These are phyloP conservation scores for Chytriomyces confervae DNA, from an alignment of 192 early-diverging fungal species.

Conservation along the genomic window DNA sequence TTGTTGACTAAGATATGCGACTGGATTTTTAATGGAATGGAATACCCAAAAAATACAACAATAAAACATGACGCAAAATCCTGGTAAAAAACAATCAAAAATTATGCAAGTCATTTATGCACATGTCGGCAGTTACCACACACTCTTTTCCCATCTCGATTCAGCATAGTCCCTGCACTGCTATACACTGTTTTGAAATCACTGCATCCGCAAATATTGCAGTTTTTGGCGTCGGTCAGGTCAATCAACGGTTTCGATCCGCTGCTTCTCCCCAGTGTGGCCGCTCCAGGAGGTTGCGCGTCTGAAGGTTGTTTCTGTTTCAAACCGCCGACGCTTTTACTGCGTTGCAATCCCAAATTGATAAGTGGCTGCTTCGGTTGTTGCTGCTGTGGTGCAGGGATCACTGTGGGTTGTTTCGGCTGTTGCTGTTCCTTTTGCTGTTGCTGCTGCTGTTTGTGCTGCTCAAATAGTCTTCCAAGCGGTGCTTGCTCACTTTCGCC, in stretches of 20 bases:
- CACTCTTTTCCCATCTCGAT: slow-evolving; percentile 18
- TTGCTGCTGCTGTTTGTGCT: neutral
- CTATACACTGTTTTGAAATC: slow-evolving; percentile 38
- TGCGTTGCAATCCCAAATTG: neutral
- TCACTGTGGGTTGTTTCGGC: neutral
- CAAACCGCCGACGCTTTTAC: neutral
- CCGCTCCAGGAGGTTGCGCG: neutral
- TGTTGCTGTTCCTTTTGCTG: neutral
- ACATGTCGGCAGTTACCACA: slow-evolving; percentile 41
- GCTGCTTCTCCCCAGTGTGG: neutral
- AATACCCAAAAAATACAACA: too few species aligned
- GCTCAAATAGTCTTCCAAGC: neutral
- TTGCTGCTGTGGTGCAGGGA: neutral
- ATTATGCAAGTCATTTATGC: slow-evolving; percentile 2
- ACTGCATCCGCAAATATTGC: slow-evolving; percentile 51
- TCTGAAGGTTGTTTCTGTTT: neutral
- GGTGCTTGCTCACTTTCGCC: neutral
- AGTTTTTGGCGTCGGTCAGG: slow-evolving; percentile 46
- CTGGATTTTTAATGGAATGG: too few species aligned
- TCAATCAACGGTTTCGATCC: slow-evolving; percentile 49
- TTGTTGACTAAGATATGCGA: too few species aligned
- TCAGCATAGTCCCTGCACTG: neutral
- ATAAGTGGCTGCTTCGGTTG: neutral
- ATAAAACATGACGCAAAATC: too few species aligned
- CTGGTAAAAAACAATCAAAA: neutral